Conservation (phyloP, 257 asterid species). For the Ocimum tenuiflorum region DNA sequence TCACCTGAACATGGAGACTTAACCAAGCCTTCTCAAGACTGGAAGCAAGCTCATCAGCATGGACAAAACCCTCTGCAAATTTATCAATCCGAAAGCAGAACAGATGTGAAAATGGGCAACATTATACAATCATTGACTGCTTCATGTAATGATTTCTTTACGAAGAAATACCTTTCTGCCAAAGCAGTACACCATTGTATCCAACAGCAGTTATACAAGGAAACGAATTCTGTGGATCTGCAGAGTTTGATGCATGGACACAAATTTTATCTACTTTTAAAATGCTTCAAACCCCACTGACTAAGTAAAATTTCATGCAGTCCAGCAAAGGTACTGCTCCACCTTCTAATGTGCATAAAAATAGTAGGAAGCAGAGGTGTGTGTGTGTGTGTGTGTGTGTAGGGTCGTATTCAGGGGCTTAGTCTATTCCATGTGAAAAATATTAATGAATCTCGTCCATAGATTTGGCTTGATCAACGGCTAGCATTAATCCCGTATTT, state of each 20-base stretch:
- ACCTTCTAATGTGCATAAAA: not conserved
- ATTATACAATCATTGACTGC: constrained; percentile 6
- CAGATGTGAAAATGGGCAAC: constrained; percentile 1
- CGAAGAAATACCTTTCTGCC: constrained; percentile 59
- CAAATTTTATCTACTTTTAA: constrained; percentile 17
- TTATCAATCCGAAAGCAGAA: constrained; percentile 19
- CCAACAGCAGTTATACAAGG: constrained; percentile 91
- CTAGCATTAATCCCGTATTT: too few species aligned
- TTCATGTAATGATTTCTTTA: constrained; percentile 3
- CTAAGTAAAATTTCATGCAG: not conserved
- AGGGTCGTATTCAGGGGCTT: too few species aligned
- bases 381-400: too few species aligned
- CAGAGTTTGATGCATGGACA: constrained; percentile 47
- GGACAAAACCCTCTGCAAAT: constrained; percentile 56
- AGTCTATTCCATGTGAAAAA: too few species aligned
- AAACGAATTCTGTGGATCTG: constrained; percentile 66
- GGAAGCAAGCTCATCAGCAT: constrained; percentile 66
- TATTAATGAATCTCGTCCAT: too few species aligned
- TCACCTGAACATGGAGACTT: constrained; percentile 87
- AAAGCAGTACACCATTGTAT: constrained; percentile 66
- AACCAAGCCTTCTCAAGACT: constrained; percentile 86
- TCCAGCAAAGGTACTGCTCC: not conserved
- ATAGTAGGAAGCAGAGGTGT: not conserved
- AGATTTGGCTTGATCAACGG: too few species aligned
- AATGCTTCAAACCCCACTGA: constrained; percentile 14